A percentile compares a stretch with the other conserved stretches of the same genome.
Evolutionary conservation across 1,284 basidiomycete genomes (phyloP).

Genomic region (Leccinum pachyderme): DNA sequence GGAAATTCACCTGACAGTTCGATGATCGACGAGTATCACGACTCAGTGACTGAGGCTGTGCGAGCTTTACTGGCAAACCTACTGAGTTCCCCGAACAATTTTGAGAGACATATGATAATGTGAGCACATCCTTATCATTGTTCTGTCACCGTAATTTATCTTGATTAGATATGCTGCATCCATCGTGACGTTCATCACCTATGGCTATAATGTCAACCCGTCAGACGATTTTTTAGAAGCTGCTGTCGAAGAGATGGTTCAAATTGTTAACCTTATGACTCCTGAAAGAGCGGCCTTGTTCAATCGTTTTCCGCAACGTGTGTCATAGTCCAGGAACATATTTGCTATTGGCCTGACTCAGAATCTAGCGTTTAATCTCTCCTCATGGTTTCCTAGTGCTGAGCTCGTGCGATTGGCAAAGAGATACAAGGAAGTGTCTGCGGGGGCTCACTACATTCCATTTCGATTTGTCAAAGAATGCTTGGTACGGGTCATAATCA

Average conservation of each 20-base stretch:
- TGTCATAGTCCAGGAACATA: constrained; percentile 5
- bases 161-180: constrained; percentile 20
- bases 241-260: constrained; percentile 16
- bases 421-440: constrained; percentile 24
- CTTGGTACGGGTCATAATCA: constrained; percentile 23
- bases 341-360: constrained; percentile 13
- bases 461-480: constrained; percentile 34
- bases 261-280: constrained; percentile 9
- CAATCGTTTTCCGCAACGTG: constrained; percentile 22
- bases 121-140: constrained; percentile 4
- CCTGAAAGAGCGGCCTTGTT: constrained; percentile 23
- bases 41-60: constrained; percentile 2
- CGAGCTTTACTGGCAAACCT: constrained; percentile 11
- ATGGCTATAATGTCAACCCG: constrained; percentile 21
- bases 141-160: neutral
- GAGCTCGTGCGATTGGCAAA: constrained; percentile 24
- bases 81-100: constrained; percentile 11
- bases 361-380: constrained; percentile 25
- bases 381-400: constrained; percentile 37
- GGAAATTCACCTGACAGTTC: constrained; percentile 10
- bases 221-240: constrained; percentile 18
- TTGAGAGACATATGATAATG: constrained; percentile 13
- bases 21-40: constrained; percentile 14
- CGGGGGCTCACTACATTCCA: constrained; percentile 29
- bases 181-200: constrained; percentile 23